Base-by-base conservation (phyloP, 768 basidiomycete species). In the Cyclocybe aegerita region DNA sequence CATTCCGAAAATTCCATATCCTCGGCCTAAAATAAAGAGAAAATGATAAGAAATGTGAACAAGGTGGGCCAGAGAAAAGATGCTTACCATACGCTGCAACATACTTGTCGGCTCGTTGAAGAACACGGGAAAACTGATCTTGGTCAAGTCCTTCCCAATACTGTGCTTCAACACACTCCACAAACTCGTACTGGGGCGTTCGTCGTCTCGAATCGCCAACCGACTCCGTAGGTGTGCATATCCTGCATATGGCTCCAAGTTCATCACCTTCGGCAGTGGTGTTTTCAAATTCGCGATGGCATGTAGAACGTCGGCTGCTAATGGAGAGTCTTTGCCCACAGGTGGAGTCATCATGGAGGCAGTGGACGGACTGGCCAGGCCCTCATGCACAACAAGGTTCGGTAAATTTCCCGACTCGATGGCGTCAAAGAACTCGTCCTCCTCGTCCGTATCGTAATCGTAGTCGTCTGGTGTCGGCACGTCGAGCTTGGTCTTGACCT, bases 1-100 rank as follows among this genome's bases (percentile, higher is more conserved):
- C 93, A 96, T 58, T 93, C 92, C 0, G 90, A 86, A 69, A 95
- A 97, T 67, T 97, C 95, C 92, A 96, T 96, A 68, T 98, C 95
- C 70, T 98, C 95, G 9, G 94, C 90, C 72, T 74, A 39, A 43
- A 9, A 39, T 5, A 15, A 31, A 16, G 14, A 17, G 9, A 12
- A 12, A 15, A 55, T 46, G 23, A 14, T 43, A 17, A 48, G 23
- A 52, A 54, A 37, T 59, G 30, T 16, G 36, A 1, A 36, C 11
- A 35, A 5, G 35, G 5, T 2, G 29, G 11, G 9, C 2, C 6
- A 63, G 15, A 29, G 32, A 15, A 7, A 51, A 17, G 10, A 3
- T 6, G 68, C 75, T 43, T 57, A 83, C 88, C 91, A 98, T 98
- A 43, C 95, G 75, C 72, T 98, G 92, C 52, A 98, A 66, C 95